Percentiles rank a stretch among this genome's conserved stretches.
Conservation (phyloP, 2,329 filamentous ascomycete genomes). For the Colletotrichum paranaense region DNA sequence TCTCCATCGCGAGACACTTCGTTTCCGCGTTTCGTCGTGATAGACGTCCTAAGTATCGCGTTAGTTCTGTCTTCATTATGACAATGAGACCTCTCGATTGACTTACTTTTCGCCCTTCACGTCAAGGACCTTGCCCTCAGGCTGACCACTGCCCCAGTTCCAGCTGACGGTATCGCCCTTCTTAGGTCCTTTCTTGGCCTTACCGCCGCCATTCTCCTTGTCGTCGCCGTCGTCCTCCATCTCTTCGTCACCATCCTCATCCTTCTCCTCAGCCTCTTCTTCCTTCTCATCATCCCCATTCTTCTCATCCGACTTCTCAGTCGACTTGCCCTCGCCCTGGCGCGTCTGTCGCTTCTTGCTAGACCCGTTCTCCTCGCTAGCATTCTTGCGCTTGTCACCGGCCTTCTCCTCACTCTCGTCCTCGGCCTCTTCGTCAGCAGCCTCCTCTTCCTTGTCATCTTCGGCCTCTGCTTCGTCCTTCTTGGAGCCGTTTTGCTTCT, state of each 20-base stretch:
- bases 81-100: no score
- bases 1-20: conserved; percentile 53
- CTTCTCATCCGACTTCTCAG: conserved; percentile 34
- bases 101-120: conserved; percentile 55
- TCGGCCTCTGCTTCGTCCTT: conserved; percentile 43
- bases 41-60: conserved; percentile 44
- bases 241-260: conserved; percentile 32
- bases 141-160: conserved; percentile 57
- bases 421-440: conserved; percentile 37
- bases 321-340: conserved; percentile 36
- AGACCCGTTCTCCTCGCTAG: conserved; percentile 34
- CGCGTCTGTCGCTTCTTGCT: conserved; percentile 39
- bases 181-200: conserved; percentile 46
- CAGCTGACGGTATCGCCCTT: conserved; percentile 57
- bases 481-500: conserved; percentile 30
- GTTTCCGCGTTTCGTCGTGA: conserved; percentile 55
- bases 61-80: background rate
- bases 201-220: conserved; percentile 25
- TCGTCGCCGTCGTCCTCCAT: conserved; percentile 29
- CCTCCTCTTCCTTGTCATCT: conserved; percentile 38
- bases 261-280: conserved; percentile 28
- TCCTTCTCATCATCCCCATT: conserved; percentile 19
- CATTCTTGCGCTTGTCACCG: conserved; percentile 31
- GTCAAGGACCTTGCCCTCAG: conserved; percentile 56
- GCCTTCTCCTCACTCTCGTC: conserved; percentile 32